These are phyloP conservation scores for Globisporangium emineosum DNA, from an alignment of 352 stramenopile species.

Conservation along the genomic window DNA sequence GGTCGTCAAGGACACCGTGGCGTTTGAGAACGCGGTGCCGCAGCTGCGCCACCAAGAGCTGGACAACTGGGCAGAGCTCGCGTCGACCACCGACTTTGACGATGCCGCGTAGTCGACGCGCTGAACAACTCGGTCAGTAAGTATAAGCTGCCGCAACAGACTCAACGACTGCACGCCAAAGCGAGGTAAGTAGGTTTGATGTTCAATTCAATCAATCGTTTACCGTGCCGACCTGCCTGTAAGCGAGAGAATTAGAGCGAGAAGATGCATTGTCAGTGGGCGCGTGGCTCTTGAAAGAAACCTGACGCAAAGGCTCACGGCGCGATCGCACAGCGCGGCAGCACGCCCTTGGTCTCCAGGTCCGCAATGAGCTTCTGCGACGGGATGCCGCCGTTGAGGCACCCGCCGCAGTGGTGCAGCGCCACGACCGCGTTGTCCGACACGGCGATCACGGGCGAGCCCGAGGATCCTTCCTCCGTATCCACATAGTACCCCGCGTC, in stretches of 20 bases:
- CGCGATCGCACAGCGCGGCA: slow-evolving; percentile 36
- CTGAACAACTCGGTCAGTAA: no score
- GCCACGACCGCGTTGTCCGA: slow-evolving; percentile 66
- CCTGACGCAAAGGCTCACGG: neutral
- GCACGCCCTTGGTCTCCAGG: slow-evolving; percentile 32
- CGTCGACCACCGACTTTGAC: slow-evolving; percentile 25
- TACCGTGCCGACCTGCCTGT: neutral
- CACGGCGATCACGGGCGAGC: slow-evolving; percentile 52
- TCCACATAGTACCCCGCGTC: slow-evolving; percentile 76
- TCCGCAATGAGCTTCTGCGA: slow-evolving; percentile 47
- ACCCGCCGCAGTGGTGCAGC: slow-evolving; percentile 75
- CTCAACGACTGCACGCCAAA: no score
- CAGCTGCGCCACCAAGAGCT: slow-evolving; percentile 23
- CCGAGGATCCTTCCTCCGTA: slow-evolving; percentile 69
- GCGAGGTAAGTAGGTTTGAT: neutral
- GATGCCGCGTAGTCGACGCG: slow-evolving; percentile 1
- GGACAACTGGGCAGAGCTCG: slow-evolving; percentile 23
- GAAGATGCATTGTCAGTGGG: neutral
- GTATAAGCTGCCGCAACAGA: no score
- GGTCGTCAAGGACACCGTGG: neutral
- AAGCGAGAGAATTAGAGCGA: neutral
- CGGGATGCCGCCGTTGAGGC: slow-evolving; percentile 62
- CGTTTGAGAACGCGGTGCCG: slow-evolving; percentile 5
- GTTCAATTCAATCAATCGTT: slow-evolving; percentile 1
- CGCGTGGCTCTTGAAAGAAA: no score